Percentiles rank a stretch among this genome's conserved stretches.
Evolutionary conservation across 768 basidiomycete species (phyloP).

Genomic region (Amyloporia xantha): DNA sequence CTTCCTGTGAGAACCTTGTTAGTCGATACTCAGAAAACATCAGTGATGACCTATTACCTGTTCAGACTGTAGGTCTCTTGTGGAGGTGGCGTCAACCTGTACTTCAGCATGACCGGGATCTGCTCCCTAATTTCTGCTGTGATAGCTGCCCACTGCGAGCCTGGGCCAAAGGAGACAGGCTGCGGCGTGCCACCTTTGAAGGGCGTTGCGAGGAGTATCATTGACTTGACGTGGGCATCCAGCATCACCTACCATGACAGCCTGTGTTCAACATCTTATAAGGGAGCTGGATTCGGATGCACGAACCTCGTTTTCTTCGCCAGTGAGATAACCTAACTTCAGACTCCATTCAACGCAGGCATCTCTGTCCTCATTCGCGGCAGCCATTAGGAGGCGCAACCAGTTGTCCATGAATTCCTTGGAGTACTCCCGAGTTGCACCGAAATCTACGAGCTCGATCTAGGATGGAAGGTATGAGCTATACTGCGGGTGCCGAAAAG

Average conservation of each 20-base stretch:
- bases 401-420: constrained; percentile 85
- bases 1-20: constrained; percentile 57
- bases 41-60: constrained; percentile 35
- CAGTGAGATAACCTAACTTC: constrained; percentile 86
- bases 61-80: constrained; percentile 94
- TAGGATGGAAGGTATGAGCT: constrained; percentile 20
- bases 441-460: constrained; percentile 92
- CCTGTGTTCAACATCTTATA: not conserved
- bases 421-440: constrained; percentile 84
- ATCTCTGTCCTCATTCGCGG: constrained; percentile 57
- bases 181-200: constrained; percentile 62
- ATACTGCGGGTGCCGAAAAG: not conserved
- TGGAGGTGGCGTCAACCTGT: constrained; percentile 89
- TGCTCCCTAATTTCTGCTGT: constrained; percentile 70
- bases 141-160: constrained; percentile 58
- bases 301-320: constrained; percentile 73
- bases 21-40: not conserved
- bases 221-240: constrained; percentile 76
- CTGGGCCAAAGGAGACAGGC: constrained; percentile 75
- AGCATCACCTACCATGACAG: constrained; percentile 69
- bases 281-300: not conserved
- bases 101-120: constrained; percentile 86
- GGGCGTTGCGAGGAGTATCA: constrained; percentile 80
- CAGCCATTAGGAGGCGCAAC: constrained; percentile 78
- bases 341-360: constrained; percentile 68